Base-by-base conservation (phyloP, 176 grass and related monocot species). In the Raddia guianensis region DNA sequence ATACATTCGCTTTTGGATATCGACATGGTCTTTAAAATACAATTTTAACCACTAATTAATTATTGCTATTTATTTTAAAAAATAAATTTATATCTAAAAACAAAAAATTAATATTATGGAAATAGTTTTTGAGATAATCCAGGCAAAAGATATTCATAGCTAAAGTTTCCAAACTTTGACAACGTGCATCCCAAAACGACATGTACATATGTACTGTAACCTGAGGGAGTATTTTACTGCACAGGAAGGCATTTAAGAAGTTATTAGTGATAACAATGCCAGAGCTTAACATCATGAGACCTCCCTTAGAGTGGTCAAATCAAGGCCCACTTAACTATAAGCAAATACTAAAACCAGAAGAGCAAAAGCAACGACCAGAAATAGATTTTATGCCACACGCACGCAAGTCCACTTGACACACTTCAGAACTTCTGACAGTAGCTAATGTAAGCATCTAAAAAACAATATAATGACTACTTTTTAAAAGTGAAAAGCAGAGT, bases 381-480 rank as follows among this genome's bases (percentile, higher is more conserved):
- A 59, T 73, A 53, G 55, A 14, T 4, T 72, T 33, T 15, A 3
- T 49, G 67, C 19, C 51, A 73, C n/a, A 73, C 20, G 34, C 11
- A 59, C 37, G 10, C 49, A 80, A 65, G 40, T 15, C 55, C 57
- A 60, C 47, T n/a, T 70, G 66, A 63, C 56, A 14, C 3, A 10
- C 9, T 49, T 56, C 16, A 64, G 75, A 77, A 59, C 63, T 55
- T 72, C 52, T 37, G 76, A 7, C 76, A 74, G 49, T 32, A 18
- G 74, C 11, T 40, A 74, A 67, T 68, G 43, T 16, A 44, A 56
- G 9, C 35, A 43, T 40, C 37, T 3, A 60, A 68, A 50, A 19
- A 46, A 15, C 9, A 74, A n/a, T 53, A 5, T n/a, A 54, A 50
- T 6, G 50, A 53, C 20, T 44, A 5, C 73, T 64, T 18, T 45